Base-by-base conservation (phyloP, 148 eudicot genomes). In the Rhododendron ferrugineum region DNA sequence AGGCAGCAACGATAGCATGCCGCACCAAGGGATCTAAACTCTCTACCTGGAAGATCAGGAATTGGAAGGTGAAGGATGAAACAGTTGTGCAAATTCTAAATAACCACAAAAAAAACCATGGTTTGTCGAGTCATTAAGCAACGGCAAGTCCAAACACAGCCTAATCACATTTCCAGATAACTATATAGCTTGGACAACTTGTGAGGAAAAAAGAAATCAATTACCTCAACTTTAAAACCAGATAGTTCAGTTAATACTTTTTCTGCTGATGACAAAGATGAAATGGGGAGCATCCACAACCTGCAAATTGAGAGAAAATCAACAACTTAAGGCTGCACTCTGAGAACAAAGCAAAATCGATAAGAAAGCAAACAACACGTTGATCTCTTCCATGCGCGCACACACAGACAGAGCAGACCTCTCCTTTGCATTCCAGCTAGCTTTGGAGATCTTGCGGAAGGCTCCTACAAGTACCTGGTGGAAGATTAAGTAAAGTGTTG, bases 341-440 rank as follows among this genome's bases (percentile, higher is more conserved):
- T 77, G n/a, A 56, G 22, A 42, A 4, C 60, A 64, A 64, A 76
- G 54, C n/a, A 72, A 36, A 77, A 28, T 6, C 3, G n/a, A 58
- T 20, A 77, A 60, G 8, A 79, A 56, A 86, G 40, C 32, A 14
- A 83, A 56, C 50, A 56, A 44, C 84, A 87, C 66, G 2, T 28
- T 11, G 34, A 40, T 6, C 23, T 42, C 84, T 82, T 37, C 75
- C 50, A 36, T 72, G 68, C 3, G 10, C 14, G n/a, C 36, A 85
- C 40, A 36, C 78, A 54, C 62, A 32, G 40, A 56, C 56, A 78
- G 30, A 73, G 47, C 83, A 80, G 81, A 96, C 99, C 97, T 97
- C 89, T 97, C 99, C 91, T 90, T 93, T 76, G 91, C 91, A 88
- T 94, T 91, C 98, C 99, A 97, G 82, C 88, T 91, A 73, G 99